Base-by-base conservation (phyloP, 352 stramenopile genomes). In the Phytophthora hibernalis region DNA sequence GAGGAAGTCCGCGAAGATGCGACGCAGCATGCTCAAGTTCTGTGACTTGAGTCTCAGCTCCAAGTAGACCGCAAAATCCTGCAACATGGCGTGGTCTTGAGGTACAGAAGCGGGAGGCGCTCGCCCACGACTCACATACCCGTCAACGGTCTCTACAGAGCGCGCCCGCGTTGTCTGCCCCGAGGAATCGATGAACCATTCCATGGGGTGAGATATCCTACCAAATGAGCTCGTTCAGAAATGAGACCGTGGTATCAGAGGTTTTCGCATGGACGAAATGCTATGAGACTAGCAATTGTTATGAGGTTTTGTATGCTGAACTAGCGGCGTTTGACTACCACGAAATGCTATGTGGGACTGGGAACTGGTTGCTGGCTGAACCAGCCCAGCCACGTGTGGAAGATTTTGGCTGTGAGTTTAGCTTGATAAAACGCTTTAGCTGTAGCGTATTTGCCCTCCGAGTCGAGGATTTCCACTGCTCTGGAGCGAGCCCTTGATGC, bases 61-160 rank as follows among this genome's bases (percentile, higher is more conserved):
- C 35, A 91, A 63, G 53, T 79, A 91, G n/a, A 35, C 47, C 51
- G 74, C 68, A 45, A 91, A 90, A 42, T 80, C 64, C 56, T 89
- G 68, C 47, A 90, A 60, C 48, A 86, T 76, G 30, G 59, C 67
- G 43, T 73, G 35, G 59, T 85, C 77, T 40, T 35, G 49, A 52
- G 60, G 42, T 47, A 75, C 53, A 13, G 72, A 72, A 10, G 37
- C 49, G 18, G 75, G 42, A 16, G 70, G 52, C 40, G 68, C 59
- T 21, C 54, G 68, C 28, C 73, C 65, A 10, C 54, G 65, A 63
- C 43, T 60, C 43, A 82, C 74, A 43, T 70, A 79, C 3, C 62
- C 63, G 55, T 77, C 79, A 20, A 80, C 18, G 33, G 73, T 81
- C 51, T 72, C 33, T 48, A 76, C 63, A 21, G 65, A 68, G 26